Percentiles rank a stretch among this genome's conserved stretches.
These are phyloP conservation scores for Tuber melanosporum DNA, from an alignment of 495 filamentous ascomycete species.

Conservation along the genomic window DNA sequence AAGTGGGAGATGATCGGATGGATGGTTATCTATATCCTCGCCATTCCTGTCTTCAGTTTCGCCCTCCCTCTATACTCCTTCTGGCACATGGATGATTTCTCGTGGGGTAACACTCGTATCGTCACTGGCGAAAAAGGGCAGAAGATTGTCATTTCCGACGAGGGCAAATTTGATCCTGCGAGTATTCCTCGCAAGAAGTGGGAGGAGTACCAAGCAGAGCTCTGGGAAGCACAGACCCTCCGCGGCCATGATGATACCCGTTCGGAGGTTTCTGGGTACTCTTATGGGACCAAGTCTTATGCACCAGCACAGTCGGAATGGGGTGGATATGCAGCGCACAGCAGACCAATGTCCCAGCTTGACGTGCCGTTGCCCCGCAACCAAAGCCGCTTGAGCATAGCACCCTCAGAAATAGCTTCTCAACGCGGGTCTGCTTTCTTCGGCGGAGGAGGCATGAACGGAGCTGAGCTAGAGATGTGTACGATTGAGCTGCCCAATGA, in stretches of 20 bases:
- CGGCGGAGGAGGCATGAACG: slow-evolving; percentile 43
- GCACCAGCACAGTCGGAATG: slow-evolving; percentile 61
- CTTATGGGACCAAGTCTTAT: slow-evolving; percentile 80
- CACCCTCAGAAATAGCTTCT: slow-evolving; percentile 65
- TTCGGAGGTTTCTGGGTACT: slow-evolving; percentile 85
- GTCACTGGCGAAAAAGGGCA: slow-evolving; percentile 93
- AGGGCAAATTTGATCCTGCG: slow-evolving; percentile 93
- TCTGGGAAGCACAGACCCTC: slow-evolving; percentile 87
- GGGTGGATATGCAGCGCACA: slow-evolving; percentile 27
- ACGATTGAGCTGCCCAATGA: slow-evolving; percentile 69
- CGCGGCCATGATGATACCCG: slow-evolving; percentile 61
- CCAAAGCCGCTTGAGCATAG: slow-evolving; percentile 64
- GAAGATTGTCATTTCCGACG: slow-evolving; percentile 89
- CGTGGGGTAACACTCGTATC: slow-evolving; percentile 93
- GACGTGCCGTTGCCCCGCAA: slow-evolving; percentile 47
- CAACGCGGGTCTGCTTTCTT: slow-evolving; percentile 50
- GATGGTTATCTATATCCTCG: slow-evolving; percentile 94
- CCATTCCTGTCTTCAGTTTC: slow-evolving; percentile 86
- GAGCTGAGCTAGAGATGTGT: slow-evolving; percentile 61
- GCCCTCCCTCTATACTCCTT: slow-evolving; percentile 90
- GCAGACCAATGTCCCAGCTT: slow-evolving; percentile 67
- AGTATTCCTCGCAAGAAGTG: slow-evolving; percentile 95
- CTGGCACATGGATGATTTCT: slow-evolving; percentile 99
- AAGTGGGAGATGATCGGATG: slow-evolving; percentile 99
- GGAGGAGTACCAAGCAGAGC: slow-evolving; percentile 96